Evolutionary conservation across 129 eudicot genomes (phyloP).

Genomic region (Cynara cardunculus): DNA sequence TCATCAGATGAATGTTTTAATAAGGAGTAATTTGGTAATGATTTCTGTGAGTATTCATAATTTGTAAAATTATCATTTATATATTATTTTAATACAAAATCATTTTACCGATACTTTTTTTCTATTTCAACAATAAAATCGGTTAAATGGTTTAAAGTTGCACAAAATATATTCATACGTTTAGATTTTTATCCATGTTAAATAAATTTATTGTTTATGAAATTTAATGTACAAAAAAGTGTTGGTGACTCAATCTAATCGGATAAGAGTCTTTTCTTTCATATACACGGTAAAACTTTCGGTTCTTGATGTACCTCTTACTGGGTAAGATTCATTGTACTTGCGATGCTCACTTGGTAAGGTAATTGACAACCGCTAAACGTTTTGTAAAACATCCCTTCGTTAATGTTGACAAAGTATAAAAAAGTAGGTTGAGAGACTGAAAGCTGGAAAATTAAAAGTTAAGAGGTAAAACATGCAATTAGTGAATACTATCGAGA

Average conservation of each 20-base stretch:
- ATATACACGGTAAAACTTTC: too few relatives aligned
- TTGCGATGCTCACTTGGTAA: not conserved
- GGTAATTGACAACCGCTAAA: not conserved
- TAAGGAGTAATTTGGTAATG: too few relatives aligned
- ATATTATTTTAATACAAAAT: too few relatives aligned
- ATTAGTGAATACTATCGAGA: not conserved
- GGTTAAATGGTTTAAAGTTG: not conserved
- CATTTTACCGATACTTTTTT: not conserved
- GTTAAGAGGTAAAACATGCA: not conserved
- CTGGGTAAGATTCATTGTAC: too few relatives aligned
- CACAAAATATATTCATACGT: not conserved
- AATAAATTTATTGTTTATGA: too few relatives aligned
- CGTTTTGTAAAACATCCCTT: not conserved
- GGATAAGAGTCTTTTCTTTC: not conserved
- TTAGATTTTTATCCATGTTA: not conserved
- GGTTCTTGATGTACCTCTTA: too few relatives aligned
- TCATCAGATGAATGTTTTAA: too few relatives aligned
- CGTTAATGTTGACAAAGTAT: not conserved
- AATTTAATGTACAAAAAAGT: not conserved
- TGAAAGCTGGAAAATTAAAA: not conserved
- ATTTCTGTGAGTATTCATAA: too few relatives aligned
- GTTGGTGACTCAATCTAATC: too few relatives aligned
- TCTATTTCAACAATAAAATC: too few relatives aligned
- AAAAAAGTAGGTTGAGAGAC: not conserved
- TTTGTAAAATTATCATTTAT: too few relatives aligned